Conservation (phyloP, 768 basidiomycete species). For the Phanerochaete sordida region DNA sequence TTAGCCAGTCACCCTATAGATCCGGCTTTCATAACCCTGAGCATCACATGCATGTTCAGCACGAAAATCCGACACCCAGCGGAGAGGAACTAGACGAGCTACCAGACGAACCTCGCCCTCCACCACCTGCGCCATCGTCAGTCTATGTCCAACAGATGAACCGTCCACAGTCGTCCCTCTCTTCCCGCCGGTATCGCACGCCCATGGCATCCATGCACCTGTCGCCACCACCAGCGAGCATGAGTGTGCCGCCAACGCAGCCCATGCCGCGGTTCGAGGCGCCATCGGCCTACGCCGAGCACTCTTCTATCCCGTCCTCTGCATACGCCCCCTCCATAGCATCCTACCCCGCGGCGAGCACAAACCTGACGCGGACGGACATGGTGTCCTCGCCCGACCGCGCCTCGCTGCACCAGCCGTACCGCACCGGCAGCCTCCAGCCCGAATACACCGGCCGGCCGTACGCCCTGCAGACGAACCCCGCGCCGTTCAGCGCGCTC, state of each 20-base stretch:
- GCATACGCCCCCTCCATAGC: conserved; percentile 28
- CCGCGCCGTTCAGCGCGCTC: conserved; percentile 43
- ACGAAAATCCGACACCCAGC: conserved; percentile 21
- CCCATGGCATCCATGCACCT: conserved; percentile 62
- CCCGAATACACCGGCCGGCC: conserved; percentile 8
- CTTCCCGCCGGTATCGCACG: conserved; percentile 75
- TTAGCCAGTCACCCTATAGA: not conserved
- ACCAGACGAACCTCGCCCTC: conserved; percentile 45
- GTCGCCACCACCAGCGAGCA: conserved; percentile 37
- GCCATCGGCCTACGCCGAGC: conserved; percentile 64
- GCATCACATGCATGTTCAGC: conserved; percentile 8
- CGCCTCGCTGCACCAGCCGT: conserved; percentile 12
- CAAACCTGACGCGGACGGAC: conserved; percentile 16
- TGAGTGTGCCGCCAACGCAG: conserved; percentile 57
- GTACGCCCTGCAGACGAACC: conserved; percentile 11
- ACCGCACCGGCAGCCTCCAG: conserved; percentile 17
- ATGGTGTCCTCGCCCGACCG: conserved; percentile 1
- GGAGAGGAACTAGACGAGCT: conserved; percentile 53
- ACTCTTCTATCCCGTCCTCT: conserved; percentile 35
- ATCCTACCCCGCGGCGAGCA: conserved; percentile 14
- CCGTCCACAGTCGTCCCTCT: conserved; percentile 75
- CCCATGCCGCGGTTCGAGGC: conserved; percentile 70
- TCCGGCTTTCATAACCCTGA: conserved; percentile 18
- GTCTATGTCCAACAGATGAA: conserved; percentile 30
- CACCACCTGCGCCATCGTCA: conserved; percentile 16